Percentiles rank a stretch among this genome's conserved stretches.
Conservation (phyloP, 441 rosid species). For the Macaranga tanarius region DNA sequence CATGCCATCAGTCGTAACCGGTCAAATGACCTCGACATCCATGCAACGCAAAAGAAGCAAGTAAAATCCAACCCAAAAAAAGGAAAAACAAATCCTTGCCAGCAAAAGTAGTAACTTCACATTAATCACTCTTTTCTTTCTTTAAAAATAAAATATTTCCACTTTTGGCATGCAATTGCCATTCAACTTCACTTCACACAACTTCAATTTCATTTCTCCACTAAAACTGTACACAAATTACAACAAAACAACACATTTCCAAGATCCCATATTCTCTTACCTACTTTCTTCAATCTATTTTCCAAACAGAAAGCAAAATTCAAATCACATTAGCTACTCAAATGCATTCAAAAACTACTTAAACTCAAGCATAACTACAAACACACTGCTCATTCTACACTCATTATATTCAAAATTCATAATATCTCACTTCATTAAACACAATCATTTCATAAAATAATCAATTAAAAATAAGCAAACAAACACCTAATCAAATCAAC, state of each 20-base stretch:
- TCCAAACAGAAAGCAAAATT: background rate
- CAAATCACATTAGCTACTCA: slow-evolving; percentile 21
- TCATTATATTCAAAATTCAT: slow-evolving; percentile 27
- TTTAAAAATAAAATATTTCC: background rate
- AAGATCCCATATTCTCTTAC: background rate
- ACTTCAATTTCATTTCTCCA: slow-evolving; percentile 3
- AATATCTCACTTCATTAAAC: slow-evolving; percentile 41
- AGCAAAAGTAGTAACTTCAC: slow-evolving; percentile 5
- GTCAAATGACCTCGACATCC: background rate
- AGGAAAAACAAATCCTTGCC: background rate
- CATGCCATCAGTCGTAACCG: background rate
- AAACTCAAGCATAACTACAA: background rate
- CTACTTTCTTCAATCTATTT: background rate
- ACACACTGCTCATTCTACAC: slow-evolving; percentile 21
- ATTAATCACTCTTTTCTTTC: background rate
- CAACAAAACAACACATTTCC: background rate
- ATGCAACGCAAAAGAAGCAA: slow-evolving; percentile 3
- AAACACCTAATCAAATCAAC: slow-evolving; percentile 9
- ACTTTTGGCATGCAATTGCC: background rate
- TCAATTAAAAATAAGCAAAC: background rate
- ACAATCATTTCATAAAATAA: slow-evolving; percentile 15
- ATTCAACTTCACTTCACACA: background rate
- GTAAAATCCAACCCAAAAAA: background rate
- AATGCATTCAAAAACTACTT: background rate
- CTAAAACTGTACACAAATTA: background rate